Base-by-base conservation (phyloP, 2,329 filamentous ascomycete species). In the Sclerotinia glacialis region DNA sequence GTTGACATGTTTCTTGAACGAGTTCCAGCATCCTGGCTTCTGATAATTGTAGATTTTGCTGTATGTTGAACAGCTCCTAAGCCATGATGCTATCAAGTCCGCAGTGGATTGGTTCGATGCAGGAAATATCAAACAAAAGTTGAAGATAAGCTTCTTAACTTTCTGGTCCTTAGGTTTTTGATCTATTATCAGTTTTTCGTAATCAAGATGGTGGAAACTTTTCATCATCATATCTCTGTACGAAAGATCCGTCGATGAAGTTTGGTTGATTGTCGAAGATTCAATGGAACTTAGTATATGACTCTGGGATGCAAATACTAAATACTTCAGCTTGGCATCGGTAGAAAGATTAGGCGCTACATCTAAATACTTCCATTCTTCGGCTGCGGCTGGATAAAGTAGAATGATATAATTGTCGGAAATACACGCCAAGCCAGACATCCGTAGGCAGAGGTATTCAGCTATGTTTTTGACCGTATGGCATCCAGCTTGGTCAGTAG, bases 111-210 rank as follows among this genome's bases (percentile, higher is more conserved):
- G 66, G 37, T 76, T 75, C 2, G 77, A 75, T 0, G 72, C 70
- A 0, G 84, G 83, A 60, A 86, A 86, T 2, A 81, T 76, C 1
- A 87, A 72, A 68, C 81, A 86, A 69, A 85, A 82, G 31, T 73
- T 74, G 58, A 54, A 54, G 52, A 77, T 65, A 6, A 49, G 54
- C 69, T 67, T 52, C 62, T 65, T 53, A 34, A 23, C 11, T 55
- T 42, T 54, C 26, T 63, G 50, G 3, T 28, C 42, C 64, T 65
- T 52, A 26, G n/a, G 11, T 52, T 42, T 54, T 37, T 55, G 23
- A 5, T 31, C 42, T 23, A 68, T 70, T 18, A 72, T 66, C 37
- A 75, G 50, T 12, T 61, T 59, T 26, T 69, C 66, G 52, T 71
- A 68, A 26, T 69, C 64, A 2, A 76, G 66, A n/a, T 64, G 65